Base-by-base conservation (phyloP, 2,329 filamentous ascomycete species). In the Lachnellula cervina region DNA sequence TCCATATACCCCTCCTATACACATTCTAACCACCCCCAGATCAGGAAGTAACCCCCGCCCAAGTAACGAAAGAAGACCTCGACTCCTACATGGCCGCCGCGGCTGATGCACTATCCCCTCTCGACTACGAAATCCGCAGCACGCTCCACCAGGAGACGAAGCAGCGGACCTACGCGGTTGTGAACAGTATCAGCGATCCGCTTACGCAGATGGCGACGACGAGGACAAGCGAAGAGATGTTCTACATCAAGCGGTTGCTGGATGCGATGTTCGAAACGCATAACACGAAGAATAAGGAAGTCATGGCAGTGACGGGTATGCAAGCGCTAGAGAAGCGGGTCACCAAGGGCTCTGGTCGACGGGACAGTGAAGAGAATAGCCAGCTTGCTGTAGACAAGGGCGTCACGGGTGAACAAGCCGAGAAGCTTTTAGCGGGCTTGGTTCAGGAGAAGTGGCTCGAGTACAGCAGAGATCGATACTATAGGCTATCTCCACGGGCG, bases 241-340 rank as follows among this genome's bases (percentile, higher is more conserved):
- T 88, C 0, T 99, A 90, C 69, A 82, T 97, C 53, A 94, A 95
- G 72, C 80, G 94, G 8, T 71, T 97, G 3, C 80, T 99, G 0
- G 92, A 97, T 70, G 84, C 82, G 64, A 96, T 99, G 82, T 99
- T 97, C 69, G 90, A 95, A 61, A 87, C 83, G 19, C 85, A 90
- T 74, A 97, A 97, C 68, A 90, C 86, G 0, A 79, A 77, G 8
- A 78, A 83, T n/a, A 83, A 85, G 66, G 93, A 99, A 72, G 81
- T 90, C 25, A 86, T 97, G 81, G 91, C 89, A 3, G 76, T 97
- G 3, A 88, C 84, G 13, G 80, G 83, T 45, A 90, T 90, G 70
- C 86, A 96, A 66, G 92, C 92, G 11, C 49, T 90, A 50, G 60
- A 67, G 83, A 88, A 88, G 52, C 86, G 89, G 63, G 74, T 95